These are phyloP conservation scores for Backusella mclennaniae DNA, from an alignment of 192 early-diverging fungal species.

Conservation along the genomic window DNA sequence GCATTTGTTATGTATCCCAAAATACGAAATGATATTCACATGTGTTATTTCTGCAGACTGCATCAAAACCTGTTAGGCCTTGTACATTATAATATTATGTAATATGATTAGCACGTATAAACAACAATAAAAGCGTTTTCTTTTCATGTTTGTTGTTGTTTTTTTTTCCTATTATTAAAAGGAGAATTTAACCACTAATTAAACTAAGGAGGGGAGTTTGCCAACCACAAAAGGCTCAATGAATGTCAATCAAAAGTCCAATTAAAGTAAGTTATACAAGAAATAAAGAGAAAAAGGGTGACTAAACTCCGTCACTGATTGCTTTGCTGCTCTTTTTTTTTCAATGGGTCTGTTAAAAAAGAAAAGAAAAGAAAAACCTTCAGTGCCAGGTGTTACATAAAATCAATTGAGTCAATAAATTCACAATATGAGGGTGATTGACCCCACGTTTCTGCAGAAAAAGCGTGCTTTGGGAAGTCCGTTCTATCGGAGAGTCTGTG, in stretches of 20 bases:
- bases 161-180: not conserved
- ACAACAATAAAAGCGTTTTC: not conserved
- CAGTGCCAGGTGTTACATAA: not conserved
- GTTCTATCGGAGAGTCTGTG: slow-evolving; percentile 6
- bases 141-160: not conserved
- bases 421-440: not conserved
- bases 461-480: slow-evolving; percentile 4
- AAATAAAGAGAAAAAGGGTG: not conserved
- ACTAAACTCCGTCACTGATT: not conserved
- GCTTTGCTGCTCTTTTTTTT: not conserved
- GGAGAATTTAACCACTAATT: not conserved
- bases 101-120: not conserved
- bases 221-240: slow-evolving; percentile 1
- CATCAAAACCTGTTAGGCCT: not conserved
- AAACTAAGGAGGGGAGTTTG: not conserved
- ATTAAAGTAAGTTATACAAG: slow-evolving; percentile 1
- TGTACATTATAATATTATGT: not conserved
- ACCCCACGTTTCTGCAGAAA: not conserved
- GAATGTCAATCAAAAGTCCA: not conserved
- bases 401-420: not conserved
- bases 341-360: not conserved
- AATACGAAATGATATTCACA: not conserved
- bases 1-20: not conserved
- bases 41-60: not conserved
- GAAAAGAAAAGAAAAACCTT: not conserved